These are phyloP conservation scores for Exophiala xenobiotica DNA, from an alignment of 2,329 filamentous ascomycete genomes.

Conservation along the genomic window DNA sequence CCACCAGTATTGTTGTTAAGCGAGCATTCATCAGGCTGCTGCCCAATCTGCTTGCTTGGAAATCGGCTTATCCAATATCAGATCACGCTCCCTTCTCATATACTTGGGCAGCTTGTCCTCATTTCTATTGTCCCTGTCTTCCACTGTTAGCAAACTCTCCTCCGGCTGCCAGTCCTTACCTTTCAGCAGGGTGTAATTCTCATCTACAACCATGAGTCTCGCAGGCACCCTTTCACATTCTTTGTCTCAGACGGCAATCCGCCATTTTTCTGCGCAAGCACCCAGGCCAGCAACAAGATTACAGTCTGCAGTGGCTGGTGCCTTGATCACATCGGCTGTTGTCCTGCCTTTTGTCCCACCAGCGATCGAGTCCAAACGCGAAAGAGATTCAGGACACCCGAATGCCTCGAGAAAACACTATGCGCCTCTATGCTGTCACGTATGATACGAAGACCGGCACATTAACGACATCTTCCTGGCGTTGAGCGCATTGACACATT, in stretches of 20 bases:
- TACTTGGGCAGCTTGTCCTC: conserved; percentile 2
- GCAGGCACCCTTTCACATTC: conserved; percentile 15
- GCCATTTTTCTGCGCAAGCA: conserved; percentile 46
- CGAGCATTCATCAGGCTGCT: background rate
- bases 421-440: conserved; percentile 29
- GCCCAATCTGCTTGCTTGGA: conserved; percentile 12
- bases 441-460: conserved; percentile 10
- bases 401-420: conserved; percentile 40
- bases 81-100: background rate
- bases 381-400: conserved; percentile 40
- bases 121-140: conserved; percentile 1
- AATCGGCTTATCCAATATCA: conserved; percentile 3
- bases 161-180: conserved; percentile 1
- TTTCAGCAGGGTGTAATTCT: background rate
- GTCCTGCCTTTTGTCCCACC: conserved; percentile 48
- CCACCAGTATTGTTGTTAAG: background rate
- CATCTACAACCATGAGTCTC: conserved; percentile 23
- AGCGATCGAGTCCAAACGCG: conserved; percentile 46
- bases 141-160: background rate
- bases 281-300: conserved; percentile 41
- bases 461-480: conserved; percentile 8
- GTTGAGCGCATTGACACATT: conserved; percentile 8
- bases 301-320: conserved; percentile 42
- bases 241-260: conserved; percentile 36
- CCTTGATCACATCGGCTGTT: conserved; percentile 44